These are phyloP conservation scores for Solanum hybrid DNA, from an alignment of 305 asterid genomes.

Conservation along the genomic window DNA sequence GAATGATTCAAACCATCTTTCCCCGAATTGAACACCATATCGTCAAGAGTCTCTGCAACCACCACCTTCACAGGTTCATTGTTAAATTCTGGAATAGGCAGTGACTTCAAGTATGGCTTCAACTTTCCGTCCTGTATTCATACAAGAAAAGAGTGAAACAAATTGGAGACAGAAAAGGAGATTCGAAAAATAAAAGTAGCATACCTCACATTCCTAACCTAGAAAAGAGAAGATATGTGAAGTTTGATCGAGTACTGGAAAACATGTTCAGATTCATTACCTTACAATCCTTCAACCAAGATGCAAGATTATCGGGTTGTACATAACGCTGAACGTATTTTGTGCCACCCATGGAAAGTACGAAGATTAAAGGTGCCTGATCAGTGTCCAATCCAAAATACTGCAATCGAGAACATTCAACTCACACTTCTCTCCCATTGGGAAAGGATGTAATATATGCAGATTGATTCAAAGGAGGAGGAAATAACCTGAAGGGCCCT, in stretches of 20 bases:
- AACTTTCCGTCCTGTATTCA: slow-evolving; percentile 28
- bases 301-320: slow-evolving; percentile 59
- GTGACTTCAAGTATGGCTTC: slow-evolving; percentile 30
- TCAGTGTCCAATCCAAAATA: slow-evolving; percentile 77
- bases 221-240: not conserved
- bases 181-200: not conserved
- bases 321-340: slow-evolving; percentile 64
- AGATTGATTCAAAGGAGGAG: not conserved
- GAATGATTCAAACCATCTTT: slow-evolving; percentile 29
- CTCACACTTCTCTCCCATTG: not conserved
- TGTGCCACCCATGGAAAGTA: slow-evolving; percentile 49
- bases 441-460: not conserved
- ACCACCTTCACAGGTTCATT: slow-evolving; percentile 40
- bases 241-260: not conserved
- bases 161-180: not conserved
- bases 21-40: slow-evolving; percentile 31
- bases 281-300: slow-evolving; percentile 80
- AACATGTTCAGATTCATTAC: slow-evolving; percentile 19
- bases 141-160: not conserved
- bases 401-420: slow-evolving; percentile 26
- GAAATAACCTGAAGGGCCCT: slow-evolving; percentile 81
- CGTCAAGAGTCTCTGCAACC: slow-evolving; percentile 35
- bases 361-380: slow-evolving; percentile 67
- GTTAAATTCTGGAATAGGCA: slow-evolving; percentile 36
- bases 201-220: not conserved